Base-by-base conservation (phyloP, 2,329 filamentous ascomycete genomes). In the Onygenales sp. region DNA sequence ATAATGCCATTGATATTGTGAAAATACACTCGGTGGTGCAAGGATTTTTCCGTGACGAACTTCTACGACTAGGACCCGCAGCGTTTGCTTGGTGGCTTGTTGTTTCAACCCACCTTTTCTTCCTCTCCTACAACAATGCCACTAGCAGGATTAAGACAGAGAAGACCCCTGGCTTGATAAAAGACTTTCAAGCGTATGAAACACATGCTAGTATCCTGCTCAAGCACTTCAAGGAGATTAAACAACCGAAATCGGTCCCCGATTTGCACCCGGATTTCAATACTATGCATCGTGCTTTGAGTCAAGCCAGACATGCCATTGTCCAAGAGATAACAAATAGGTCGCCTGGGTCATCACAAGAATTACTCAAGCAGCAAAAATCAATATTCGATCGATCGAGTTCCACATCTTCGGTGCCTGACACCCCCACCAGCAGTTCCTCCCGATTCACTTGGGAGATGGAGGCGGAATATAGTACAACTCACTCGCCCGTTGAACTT, bases 21-120 rank as follows among this genome's bases (percentile, higher is more conserved):
- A 75, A 73, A 51, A 70, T 76, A 5, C 74, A 77, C 56, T 73
- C 68, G 32, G 73, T 76, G 2, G 72, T 76, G 1, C 74, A 77
- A 54, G 67, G 65, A 5, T 75, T 76, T 44, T 73, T 71, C 56
- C 70, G 73, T 11, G 74, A 76, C 56, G 72, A 74, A 52, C 63
- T 77, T 9, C 70, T 66, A 43, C 67, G 54, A 4, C 54, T 61
- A n/a, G 63, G 63, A 9, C 59, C 63, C 34, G 65, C 68, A 0
- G 66, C 65, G 45, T 74, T 71, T 37, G 65, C 71, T 44, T 68
- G 67, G 48, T 76, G 73, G 73, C 62, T 77, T 14, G 61, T 66
- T 31, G 65, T 73, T 44, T 72, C 72, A 13, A 69, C 68, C 4
- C 65, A 63, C 0, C 62, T 76, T 32, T 65, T 76, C 9, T 70